phyloP scores from a whole-genome alignment of 1,139 yeast species.

The Hyphopichia wangnamkhiaoensis region DNA sequence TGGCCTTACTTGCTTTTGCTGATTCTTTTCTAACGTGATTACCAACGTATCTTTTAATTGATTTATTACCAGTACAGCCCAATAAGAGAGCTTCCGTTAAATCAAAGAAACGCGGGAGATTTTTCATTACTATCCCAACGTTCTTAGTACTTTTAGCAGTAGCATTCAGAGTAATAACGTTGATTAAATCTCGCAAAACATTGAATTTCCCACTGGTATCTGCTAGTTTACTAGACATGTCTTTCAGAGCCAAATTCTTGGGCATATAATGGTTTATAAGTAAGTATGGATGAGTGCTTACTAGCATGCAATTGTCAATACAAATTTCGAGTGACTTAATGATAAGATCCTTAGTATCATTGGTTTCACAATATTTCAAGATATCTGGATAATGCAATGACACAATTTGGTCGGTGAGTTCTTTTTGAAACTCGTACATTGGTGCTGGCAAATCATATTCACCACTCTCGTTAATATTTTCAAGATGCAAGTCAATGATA shows the following conservation, averaged over 20 bases:
- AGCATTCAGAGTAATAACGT: conserved; percentile 37
- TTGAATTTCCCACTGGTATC: conserved; percentile 87
- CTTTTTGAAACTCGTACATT: conserved; percentile 85
- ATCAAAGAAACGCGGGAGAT: conserved; percentile 56
- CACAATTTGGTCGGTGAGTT: conserved; percentile 89
- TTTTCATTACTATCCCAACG: conserved; percentile 40
- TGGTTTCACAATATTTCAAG: conserved; percentile 79
- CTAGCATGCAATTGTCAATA: conserved; percentile 72
- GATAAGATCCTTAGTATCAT: conserved; percentile 56
- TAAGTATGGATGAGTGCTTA: conserved; percentile 86
- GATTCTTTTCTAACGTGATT: conserved; percentile 41
- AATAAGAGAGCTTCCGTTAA: conserved; percentile 73
- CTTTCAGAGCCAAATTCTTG: conserved; percentile 72
- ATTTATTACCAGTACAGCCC: conserved; percentile 61
- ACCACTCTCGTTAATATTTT: conserved; percentile 47
- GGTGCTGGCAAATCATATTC: conserved; percentile 85
- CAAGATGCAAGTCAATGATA: conserved; percentile 55
- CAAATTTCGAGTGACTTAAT: conserved; percentile 71
- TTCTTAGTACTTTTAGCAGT: conserved; percentile 43
- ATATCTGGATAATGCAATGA: conserved; percentile 91
- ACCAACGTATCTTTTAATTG: conserved; percentile 68
- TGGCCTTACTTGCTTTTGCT: conserved; percentile 23
- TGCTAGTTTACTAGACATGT: conserved; percentile 71
- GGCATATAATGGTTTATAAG: conserved; percentile 87
- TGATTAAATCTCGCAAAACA: conserved; percentile 61